phyloP scores from a whole-genome alignment of 78 protist genomes.

The Parvularia atlantis region DNA sequence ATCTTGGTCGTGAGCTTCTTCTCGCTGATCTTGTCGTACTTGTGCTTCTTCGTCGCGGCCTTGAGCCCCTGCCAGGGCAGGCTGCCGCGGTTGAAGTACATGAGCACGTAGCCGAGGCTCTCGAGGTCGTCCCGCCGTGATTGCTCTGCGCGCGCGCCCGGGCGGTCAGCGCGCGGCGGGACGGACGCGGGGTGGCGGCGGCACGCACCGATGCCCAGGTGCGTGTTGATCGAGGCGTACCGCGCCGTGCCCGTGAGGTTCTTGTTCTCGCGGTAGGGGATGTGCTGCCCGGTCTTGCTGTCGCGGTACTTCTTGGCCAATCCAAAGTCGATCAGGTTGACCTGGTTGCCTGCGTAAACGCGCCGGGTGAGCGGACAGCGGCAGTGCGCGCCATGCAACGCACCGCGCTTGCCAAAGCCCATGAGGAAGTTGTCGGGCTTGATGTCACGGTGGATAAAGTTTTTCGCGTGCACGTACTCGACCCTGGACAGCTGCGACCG shows the following conservation, averaged over 20 bases:
- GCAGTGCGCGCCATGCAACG: too few relatives aligned
- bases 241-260: slow-evolving; percentile 94
- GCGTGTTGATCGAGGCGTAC: slow-evolving; percentile 86
- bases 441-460: slow-evolving; percentile 91
- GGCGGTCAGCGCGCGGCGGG: too few relatives aligned
- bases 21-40: slow-evolving; percentile 87
- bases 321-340: slow-evolving; percentile 90
- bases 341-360: slow-evolving; percentile 18
- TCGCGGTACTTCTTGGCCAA: slow-evolving; percentile 91
- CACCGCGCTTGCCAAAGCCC: too few relatives aligned
- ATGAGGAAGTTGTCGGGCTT: slow-evolving; percentile 89
- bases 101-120: slow-evolving; percentile 62
- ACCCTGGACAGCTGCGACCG: neutral
- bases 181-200: neutral
- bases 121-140: slow-evolving; percentile 77
- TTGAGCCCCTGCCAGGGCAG: slow-evolving; percentile 98
- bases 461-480: slow-evolving; percentile 61
- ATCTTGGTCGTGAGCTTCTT: slow-evolving; percentile 67
- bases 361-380: too few relatives aligned
- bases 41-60: slow-evolving; percentile 84
- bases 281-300: slow-evolving; percentile 86
- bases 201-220: slow-evolving; percentile 63
- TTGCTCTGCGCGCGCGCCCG: too few relatives aligned
- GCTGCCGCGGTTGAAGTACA: slow-evolving; percentile 60
- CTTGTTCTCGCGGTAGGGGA: slow-evolving; percentile 90